Evolutionary conservation across 75 land plant genomes (phyloP).

Genomic region (Chamaecyparis obtusa): DNA sequence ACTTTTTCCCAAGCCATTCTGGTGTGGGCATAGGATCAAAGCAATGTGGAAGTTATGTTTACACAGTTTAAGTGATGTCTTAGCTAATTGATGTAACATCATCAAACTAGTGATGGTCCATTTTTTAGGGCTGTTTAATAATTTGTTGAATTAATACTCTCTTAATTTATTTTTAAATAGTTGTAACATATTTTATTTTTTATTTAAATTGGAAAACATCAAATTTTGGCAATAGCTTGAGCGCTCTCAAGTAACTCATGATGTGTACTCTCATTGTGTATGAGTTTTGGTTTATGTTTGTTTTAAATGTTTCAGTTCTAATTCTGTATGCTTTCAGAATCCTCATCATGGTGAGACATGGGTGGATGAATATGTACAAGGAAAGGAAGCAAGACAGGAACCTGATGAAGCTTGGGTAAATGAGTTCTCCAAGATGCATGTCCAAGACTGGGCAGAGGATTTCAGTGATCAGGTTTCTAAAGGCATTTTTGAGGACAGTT

Average conservation of each 20-base stretch:
- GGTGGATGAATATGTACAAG: conserved; percentile 58
- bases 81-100: background rate
- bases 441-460: conserved; percentile 88
- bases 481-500: conserved; percentile 43
- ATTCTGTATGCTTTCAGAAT: conserved; percentile 37
- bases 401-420: conserved; percentile 72
- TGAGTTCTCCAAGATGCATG: conserved; percentile 80
- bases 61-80: background rate
- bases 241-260: background rate
- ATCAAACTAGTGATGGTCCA: background rate
- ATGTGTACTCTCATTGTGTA: background rate
- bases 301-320: background rate
- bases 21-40: background rate
- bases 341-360: conserved; percentile 49
- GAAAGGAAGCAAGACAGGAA: conserved; percentile 24
- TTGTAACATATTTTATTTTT: background rate
- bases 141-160: background rate
- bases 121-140: background rate
- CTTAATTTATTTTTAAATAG: background rate
- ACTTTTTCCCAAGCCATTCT: no score
- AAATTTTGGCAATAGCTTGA: background rate
- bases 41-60: background rate
- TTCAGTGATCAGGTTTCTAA: conserved; percentile 59
- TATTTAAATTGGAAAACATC: background rate
- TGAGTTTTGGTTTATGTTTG: background rate